A percentile compares a stretch with the other conserved stretches of the same genome.
Conservation (phyloP, 345 rosid species). For the Eucalyptus pauciflora region DNA sequence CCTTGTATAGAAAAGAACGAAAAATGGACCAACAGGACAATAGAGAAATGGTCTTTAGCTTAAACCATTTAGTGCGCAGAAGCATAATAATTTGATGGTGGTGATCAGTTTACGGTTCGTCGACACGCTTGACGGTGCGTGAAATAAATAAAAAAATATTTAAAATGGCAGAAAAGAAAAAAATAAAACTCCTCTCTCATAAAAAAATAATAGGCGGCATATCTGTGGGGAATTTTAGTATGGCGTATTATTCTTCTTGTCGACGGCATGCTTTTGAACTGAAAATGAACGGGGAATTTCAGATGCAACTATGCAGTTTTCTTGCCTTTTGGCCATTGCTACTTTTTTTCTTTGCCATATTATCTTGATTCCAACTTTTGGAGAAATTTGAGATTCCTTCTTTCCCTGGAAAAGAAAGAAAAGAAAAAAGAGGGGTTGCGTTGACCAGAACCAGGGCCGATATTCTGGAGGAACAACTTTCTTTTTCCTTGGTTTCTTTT, state of each 20-base stretch:
- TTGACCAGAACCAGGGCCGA: not conserved
- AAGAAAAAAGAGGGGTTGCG: accelerated
- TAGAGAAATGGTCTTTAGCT: not conserved
- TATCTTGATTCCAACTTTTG: not conserved
- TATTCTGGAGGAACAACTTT: not conserved
- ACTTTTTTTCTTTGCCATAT: not conserved
- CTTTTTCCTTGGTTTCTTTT: not conserved
- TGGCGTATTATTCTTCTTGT: not conserved
- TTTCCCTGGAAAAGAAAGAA: not conserved
- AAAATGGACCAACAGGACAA: not conserved
- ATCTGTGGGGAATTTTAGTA: not conserved
- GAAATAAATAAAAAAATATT: not conserved
- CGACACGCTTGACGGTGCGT: accelerated
- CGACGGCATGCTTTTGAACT: not conserved
- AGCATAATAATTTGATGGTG: not conserved
- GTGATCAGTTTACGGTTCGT: not conserved
- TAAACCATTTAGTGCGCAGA: not conserved
- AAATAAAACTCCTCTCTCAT: not conserved
- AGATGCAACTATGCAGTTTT: not conserved
- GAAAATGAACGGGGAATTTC: not conserved
- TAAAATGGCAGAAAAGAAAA: not conserved
- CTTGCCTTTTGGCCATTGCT: not conserved
- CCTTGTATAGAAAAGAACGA: not conserved
- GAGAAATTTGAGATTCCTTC: not conserved
- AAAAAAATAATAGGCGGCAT: not conserved